phyloP scores from a whole-genome alignment of 129 eudicot species.

The Daucus carota region DNA sequence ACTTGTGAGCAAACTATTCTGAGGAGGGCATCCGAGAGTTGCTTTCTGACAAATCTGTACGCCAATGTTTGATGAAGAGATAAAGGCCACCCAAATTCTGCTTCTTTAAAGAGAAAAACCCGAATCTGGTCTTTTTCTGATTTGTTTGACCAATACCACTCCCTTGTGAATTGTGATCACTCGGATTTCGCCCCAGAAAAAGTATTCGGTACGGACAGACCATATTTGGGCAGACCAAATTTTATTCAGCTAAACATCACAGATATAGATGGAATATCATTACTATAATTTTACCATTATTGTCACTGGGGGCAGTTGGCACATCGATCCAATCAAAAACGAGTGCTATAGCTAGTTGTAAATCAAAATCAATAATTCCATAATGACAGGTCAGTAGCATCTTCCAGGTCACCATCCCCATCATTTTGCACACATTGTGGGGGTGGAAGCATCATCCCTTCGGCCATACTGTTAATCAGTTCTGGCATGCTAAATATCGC shows the following conservation, averaged over 20 bases:
- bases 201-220: not conserved
- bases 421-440: not conserved
- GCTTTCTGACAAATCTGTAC: not conserved
- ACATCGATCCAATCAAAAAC: not conserved
- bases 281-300: not conserved
- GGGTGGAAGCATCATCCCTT: slow-evolving; percentile 25
- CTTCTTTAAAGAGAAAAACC: not conserved
- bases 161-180: not conserved
- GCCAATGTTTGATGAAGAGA: not conserved
- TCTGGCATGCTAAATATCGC: slow-evolving; percentile 33
- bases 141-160: not conserved
- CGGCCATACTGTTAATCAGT: slow-evolving; percentile 30
- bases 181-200: not conserved
- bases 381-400: slow-evolving; percentile 5
- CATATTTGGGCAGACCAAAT: not conserved
- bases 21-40: not conserved
- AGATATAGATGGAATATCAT: not conserved
- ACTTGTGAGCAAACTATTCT: not conserved
- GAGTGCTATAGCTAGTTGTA: not conserved
- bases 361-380: slow-evolving; percentile 2
- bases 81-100: not conserved
- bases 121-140: not conserved
- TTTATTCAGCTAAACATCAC: not conserved
- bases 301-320: not conserved
- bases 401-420: not conserved